These are phyloP conservation scores for Penicillium angulare DNA, from an alignment of 495 filamentous ascomycete species.

Conservation along the genomic window DNA sequence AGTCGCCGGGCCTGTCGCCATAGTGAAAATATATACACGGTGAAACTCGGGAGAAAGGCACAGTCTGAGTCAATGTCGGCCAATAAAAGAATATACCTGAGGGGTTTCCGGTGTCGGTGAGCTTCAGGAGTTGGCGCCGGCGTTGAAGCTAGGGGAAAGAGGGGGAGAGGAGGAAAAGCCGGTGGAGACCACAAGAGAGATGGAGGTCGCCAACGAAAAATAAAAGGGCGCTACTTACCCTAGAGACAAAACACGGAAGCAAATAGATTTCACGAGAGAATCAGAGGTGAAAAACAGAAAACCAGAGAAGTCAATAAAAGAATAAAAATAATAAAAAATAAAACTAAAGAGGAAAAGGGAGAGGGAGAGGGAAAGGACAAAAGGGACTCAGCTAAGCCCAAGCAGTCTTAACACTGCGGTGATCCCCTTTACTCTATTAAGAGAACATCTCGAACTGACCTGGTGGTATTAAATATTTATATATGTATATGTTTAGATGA, in stretches of 20 bases:
- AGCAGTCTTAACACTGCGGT: background rate
- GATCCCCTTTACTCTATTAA: too few relatives aligned
- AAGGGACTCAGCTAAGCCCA: background rate
- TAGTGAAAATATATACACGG: conserved; percentile 34
- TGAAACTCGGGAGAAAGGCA: conserved; percentile 15
- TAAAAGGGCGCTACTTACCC: too few relatives aligned
- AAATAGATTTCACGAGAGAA: background rate
- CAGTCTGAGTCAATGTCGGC: background rate
- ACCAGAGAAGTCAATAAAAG: too few relatives aligned
- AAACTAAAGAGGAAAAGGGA: too few relatives aligned
- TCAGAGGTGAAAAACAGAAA: background rate
- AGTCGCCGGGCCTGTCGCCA: conserved; percentile 67
- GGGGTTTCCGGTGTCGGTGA: background rate
- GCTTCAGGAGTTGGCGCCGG: conserved; percentile 8
- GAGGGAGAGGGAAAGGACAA: too few relatives aligned
- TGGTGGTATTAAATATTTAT: background rate
- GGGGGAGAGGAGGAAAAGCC: conserved; percentile 13
- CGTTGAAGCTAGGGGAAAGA: conserved; percentile 9
- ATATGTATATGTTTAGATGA: too few relatives aligned
- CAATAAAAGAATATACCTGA: too few relatives aligned
- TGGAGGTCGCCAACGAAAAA: too few relatives aligned
- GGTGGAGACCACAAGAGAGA: conserved; percentile 14
- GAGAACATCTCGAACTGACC: background rate
- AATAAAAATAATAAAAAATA: too few relatives aligned
- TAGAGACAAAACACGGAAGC: conserved; percentile 8